These are phyloP conservation scores for Phytophthora quininea DNA, from an alignment of 352 stramenopile genomes.

Conservation along the genomic window DNA sequence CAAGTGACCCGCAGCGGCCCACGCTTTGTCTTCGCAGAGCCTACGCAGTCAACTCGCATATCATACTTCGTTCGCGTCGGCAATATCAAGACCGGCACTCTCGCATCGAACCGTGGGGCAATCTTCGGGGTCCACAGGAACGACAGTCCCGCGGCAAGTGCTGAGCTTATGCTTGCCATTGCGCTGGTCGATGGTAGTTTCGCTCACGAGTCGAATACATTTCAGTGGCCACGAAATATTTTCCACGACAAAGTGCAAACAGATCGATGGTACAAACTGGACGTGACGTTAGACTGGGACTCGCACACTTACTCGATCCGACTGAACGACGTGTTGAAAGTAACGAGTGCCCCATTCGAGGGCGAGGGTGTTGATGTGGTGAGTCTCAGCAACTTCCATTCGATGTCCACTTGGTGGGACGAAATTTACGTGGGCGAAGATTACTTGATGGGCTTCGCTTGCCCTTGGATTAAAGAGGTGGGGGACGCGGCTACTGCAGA, in stretches of 20 bases:
- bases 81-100: constrained; percentile 42
- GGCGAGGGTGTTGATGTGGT: constrained; percentile 50
- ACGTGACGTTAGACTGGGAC: constrained; percentile 92
- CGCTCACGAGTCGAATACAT: constrained; percentile 74
- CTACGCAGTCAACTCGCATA: constrained; percentile 54
- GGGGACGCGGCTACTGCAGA: constrained; percentile 8
- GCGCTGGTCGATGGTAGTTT: constrained; percentile 73
- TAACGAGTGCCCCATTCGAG: constrained; percentile 61
- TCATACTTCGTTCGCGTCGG: constrained; percentile 81
- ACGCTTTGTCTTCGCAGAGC: constrained; percentile 38
- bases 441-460: constrained; percentile 91
- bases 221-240: constrained; percentile 49
- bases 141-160: constrained; percentile 29
- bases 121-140: constrained; percentile 60
- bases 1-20: constrained; percentile 55
- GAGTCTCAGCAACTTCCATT: constrained; percentile 85
- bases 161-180: constrained; percentile 70
- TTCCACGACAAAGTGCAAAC: constrained; percentile 65
- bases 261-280: constrained; percentile 95
- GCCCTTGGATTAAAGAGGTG: constrained; percentile 52
- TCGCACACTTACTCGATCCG: constrained; percentile 82
- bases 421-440: constrained; percentile 96
- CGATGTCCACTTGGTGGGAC: constrained; percentile 93
- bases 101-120: constrained; percentile 60
- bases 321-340: constrained; percentile 91